Base-by-base conservation (phyloP, 306 rosid species). In the Prunus fruticosa region DNA sequence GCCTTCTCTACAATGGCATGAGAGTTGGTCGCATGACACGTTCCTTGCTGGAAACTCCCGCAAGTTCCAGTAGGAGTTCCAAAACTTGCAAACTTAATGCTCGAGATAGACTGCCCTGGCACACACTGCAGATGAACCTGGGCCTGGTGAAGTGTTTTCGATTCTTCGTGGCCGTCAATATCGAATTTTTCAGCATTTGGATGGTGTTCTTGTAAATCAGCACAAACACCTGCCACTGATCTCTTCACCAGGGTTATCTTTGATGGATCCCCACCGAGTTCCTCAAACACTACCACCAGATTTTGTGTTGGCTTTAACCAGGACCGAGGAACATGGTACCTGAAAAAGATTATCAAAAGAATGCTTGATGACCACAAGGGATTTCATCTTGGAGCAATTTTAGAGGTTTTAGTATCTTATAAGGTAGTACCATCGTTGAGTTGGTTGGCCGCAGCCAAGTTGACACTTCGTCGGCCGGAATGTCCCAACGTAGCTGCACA, bases 291-390 rank as follows among this genome's bases (percentile, higher is more conserved):
- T 30, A 96, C 93, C 54, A 96, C 28, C 81, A 92, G 68, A 64
- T 96, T 96, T 12, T 76, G 63, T n/a, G 88, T 89, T 76, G 99
- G 93, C 84, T 83, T 96, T 74, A 96, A 86, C 99, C 99, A 96
- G 22, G 99, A 89, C 75, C 97, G 86, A 20, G 99, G 99, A 78
- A 96, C 89, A 23, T 96, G 98, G 66, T 95, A 95, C 98, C 98
- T 94, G 83, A n/a, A 77, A 72, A 77, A 68, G 45, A 30, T 47
- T 72, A 43, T 57, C 68, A 72, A 64, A 80, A 80, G 16, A 25
- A 8, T 27, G 41, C 20, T 73, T 25, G 49, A 75, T 32, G 4
- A 22, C n/a, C 16, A n/a, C 11, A 50, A 25, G 28, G 32, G 13
- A 11, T 30, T 28, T 74, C 50, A 61, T 5, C 4, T 49, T 61